Base-by-base conservation (phyloP, 1,139 yeast species). In the Diutina siamensis region DNA sequence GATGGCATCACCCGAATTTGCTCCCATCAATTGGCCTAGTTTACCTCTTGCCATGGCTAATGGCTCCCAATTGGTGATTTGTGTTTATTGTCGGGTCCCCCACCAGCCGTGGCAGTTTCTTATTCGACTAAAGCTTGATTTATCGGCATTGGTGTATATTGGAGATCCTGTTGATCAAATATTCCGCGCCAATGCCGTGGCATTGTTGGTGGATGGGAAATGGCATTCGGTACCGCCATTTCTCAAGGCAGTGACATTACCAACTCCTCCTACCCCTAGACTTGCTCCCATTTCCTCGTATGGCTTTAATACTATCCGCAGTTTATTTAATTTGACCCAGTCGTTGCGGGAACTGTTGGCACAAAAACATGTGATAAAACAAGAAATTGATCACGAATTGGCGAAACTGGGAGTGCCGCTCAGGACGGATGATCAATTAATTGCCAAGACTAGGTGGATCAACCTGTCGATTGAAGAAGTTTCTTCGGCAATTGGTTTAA, bases 171-270 rank as follows among this genome's bases (percentile, higher is more conserved):
- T 13, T 13, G 40, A 35, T 17, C 15, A 21, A 15, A 35, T 35
- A 7, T 35, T 35, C 20, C 28, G 40, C 8, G 20, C 40, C 8
- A 35, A 35, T 35, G 40, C 40, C 28, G 28, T 35, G 27, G 40
- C 40, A 2, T 22, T 35, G 3, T 12, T 35, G 15, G 28, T 35
- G 4, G 28, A 35, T 35, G 40, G 40, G 2, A 10, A 4, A 4
- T 35, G 40, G 40, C 20, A 35, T 15, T 19, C 27, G 12, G 27
- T 35, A 22, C 27, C 40, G 19, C 40, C 40, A n/a, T 35, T 35
- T 12, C 31, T 35, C 3, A 35, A 35, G 13, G 40, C 40, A 10
- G 40, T 35, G 10, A 35, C 40, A 9, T 17, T 35, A 13, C 40
- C 40, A 3, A 13, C 17, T 5, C 28, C 28, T 3, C 28, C 40